These are phyloP conservation scores for Aureobasidium sp. DNA, from an alignment of 2,329 filamentous ascomycete genomes.

Conservation along the genomic window DNA sequence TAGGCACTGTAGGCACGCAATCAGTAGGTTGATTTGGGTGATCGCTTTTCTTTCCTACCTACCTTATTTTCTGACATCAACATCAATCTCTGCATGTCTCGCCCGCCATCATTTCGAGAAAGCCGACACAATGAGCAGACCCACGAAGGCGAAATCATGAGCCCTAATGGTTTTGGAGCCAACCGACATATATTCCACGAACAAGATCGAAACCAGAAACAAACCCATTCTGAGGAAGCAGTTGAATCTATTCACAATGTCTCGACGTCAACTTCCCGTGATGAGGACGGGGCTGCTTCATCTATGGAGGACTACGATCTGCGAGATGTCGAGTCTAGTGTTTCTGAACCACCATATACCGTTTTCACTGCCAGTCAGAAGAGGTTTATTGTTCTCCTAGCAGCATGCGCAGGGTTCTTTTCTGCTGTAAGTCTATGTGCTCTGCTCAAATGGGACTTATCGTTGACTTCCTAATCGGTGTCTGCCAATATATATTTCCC, in stretches of 20 bases:
- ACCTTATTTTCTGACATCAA: background rate
- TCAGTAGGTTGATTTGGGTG: background rate
- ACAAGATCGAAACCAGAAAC: background rate
- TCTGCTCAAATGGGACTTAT: no score
- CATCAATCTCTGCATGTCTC: background rate
- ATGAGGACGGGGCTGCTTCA: background rate
- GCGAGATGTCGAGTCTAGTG: constrained; percentile 19
- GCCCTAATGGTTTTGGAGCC: background rate
- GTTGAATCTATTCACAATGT: background rate
- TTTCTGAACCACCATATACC: constrained; percentile 24
- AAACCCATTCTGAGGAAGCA: background rate
- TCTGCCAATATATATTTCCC: constrained; percentile 43
- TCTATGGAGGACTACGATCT: background rate
- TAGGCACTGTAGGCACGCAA: background rate
- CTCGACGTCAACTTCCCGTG: background rate
- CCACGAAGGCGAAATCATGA: background rate
- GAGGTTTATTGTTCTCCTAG: constrained; percentile 40
- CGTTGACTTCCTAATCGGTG: no score
- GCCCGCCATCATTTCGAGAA: background rate
- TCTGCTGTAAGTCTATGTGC: constrained; percentile 33
- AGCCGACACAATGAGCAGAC: background rate
- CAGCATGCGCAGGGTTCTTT: constrained; percentile 45
- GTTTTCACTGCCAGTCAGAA: constrained; percentile 35
- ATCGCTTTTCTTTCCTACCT: background rate
- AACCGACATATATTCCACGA: no score